Base-by-base conservation (phyloP, 805 yeast genomes). In the Yamadazyma laniorum region DNA sequence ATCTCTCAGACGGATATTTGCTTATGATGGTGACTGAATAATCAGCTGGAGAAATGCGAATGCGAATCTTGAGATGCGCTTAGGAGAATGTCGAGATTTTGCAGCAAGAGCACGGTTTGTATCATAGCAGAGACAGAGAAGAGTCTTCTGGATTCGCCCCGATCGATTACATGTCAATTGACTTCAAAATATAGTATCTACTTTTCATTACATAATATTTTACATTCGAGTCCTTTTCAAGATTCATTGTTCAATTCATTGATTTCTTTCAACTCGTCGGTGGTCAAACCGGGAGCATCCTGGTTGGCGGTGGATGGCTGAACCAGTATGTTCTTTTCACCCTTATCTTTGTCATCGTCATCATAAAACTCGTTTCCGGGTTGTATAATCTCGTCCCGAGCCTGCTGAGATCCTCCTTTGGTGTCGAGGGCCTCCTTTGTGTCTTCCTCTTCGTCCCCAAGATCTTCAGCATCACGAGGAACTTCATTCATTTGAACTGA, bases 401-500 rank as follows among this genome's bases (percentile, higher is more conserved):
- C 91, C 55, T 75, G 78, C 54, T 82, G 84, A 0, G 95, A 85
- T 2, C 98, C 98, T 27, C 97, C 97, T 57, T 85, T 78, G 14
- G 93, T 86, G 49, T 91, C 97, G 48, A 78, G 80, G 8, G 95
- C 89, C 42, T 74, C 82, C 30, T 70, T 74, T 0, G 82, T 64
- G 58, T 91, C 97, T 60, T 89, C 96, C 18, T 85, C 91, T 38
- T 78, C 93, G 52, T 86, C 95, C 16, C 88, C 95, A 42, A 74
- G 70, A 50, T 89, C 95, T 51, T 86, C 95, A n/a, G 79, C 72
- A 61, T 91, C 97, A 27, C 79, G 74, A 6, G 98, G 98, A 18
- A 87, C 93, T 35, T 83, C 76, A 49, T 86, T 83, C 80, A 88
- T 77, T 63, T 91, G 98, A 23, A 91, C 97, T 37, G 95, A 85